phyloP scores from a whole-genome alignment of 2,329 filamentous ascomycete species.

The Ascochyta koolunga region DNA sequence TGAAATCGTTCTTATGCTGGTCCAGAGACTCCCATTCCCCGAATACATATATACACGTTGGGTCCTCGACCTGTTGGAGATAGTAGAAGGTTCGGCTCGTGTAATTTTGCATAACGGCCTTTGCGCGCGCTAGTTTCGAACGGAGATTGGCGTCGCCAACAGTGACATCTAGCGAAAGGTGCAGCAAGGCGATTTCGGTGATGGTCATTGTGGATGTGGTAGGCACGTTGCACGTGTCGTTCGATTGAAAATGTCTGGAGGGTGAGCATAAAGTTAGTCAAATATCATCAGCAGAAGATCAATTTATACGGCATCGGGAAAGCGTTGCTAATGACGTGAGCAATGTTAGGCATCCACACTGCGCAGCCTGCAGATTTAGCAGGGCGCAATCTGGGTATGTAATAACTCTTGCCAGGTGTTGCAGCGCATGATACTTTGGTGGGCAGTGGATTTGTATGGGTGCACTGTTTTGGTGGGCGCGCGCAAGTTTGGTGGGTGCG shows the following conservation, averaged over 20 bases:
- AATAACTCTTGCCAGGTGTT: no score
- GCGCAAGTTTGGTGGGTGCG: no score
- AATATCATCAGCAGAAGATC: not conserved
- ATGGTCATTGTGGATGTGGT: constrained; percentile 40
- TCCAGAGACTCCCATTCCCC: constrained; percentile 54
- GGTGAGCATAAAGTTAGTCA: not conserved
- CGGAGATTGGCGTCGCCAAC: constrained; percentile 28
- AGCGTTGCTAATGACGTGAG: not conserved
- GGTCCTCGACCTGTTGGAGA: constrained; percentile 54
- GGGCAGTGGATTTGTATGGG: no score
- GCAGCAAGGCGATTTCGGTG: constrained; percentile 56
- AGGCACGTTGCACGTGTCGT: not conserved
- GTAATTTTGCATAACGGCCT: constrained; percentile 45
- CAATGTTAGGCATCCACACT: not conserved
- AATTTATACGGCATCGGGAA: not conserved
- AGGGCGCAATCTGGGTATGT: no score
- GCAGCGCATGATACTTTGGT: no score
- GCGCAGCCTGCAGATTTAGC: no score
- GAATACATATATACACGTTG: constrained; percentile 51
- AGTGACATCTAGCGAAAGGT: constrained; percentile 36
- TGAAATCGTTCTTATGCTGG: constrained; percentile 52
- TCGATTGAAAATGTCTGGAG: not conserved
- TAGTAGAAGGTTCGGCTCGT: constrained; percentile 48
- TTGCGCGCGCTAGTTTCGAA: constrained; percentile 46
- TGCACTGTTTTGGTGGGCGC: no score